Evolutionary conservation across 306 rosid species (phyloP).

Genomic region (Cicer yamashitae): DNA sequence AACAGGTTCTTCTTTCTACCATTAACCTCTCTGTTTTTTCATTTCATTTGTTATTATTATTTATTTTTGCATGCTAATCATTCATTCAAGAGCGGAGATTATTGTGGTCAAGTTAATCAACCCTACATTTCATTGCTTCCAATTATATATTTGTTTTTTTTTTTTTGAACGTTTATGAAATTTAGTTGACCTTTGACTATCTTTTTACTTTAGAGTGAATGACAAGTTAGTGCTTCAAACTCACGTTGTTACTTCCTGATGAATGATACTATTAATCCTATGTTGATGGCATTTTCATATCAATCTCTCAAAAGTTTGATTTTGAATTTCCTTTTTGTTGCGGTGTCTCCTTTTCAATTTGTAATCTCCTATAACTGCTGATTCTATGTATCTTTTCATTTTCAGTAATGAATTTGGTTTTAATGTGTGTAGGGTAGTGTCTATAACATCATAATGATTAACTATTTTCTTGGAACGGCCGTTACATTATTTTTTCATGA

Average conservation of each 20-base stretch:
- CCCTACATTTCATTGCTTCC: not conserved
- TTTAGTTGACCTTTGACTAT: slow-evolving; percentile 24
- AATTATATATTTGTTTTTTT: not conserved
- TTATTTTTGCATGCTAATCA: not conserved
- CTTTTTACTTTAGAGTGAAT: slow-evolving; percentile 4
- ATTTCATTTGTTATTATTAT: too few relatives aligned
- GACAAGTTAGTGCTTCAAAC: not conserved
- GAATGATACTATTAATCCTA: not conserved
- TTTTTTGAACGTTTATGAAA: not conserved
- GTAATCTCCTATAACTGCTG: not conserved
- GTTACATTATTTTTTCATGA: too few relatives aligned
- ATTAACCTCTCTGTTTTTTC: not conserved
- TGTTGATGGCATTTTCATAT: not conserved
- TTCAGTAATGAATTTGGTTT: not conserved
- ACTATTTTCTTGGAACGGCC: too few relatives aligned
- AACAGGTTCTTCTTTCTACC: slow-evolving; percentile 16
- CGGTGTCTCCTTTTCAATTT: not conserved
- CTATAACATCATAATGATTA: too few relatives aligned
- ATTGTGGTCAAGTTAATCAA: not conserved
- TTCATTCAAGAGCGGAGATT: not conserved
- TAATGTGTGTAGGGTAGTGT: too few relatives aligned
- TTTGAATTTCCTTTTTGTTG: not conserved
- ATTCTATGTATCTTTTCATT: slow-evolving; percentile 7
- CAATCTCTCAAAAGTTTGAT: not conserved
- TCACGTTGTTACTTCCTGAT: not conserved